Evolutionary conservation across 257 asterid genomes (phyloP), one percentile per base, ranked within the genome.

Genomic region (Fraxinus pennsylvanica): DNA sequence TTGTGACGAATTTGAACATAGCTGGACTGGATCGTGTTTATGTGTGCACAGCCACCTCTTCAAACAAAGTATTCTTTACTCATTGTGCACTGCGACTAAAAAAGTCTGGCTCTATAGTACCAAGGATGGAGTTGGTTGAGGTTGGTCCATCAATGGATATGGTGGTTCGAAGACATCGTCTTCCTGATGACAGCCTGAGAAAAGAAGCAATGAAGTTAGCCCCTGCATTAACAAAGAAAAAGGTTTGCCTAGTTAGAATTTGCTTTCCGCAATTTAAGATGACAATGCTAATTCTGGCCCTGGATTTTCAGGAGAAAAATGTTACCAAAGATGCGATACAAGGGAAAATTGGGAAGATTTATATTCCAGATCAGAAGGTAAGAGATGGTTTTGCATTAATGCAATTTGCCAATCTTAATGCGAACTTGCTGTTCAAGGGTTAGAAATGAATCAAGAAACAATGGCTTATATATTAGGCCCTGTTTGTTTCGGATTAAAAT

Each of bases 71-170:
- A 74, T 89, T 85, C 54, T 91, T 95, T 77, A 82, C 99, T 76
- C 98, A 96, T 71, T 95, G 87, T 84, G 98, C 97, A 0, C 68
- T 93, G 66, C 91, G 91, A 54, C 93, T 93, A 75, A 95, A 95
- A 83, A 95, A 89, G 84, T 95, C 99, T 1, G 99, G 99, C 76
- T 85, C 94, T 69, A 75, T 79, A 13, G 96, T 93, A 29, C 99
- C 99, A 1, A 90, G 87, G 86, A 87, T 95, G 86, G 97, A 95
- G 81, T 84, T 95, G 76, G 93, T 95, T 83, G 99, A 95, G 89
- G 97, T 95, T 69, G 98, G 98, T 41, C 98, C 99, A 19, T 93
- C 97, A 43, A 91, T 93, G 97, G 99, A 93, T 86, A 91, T 95
- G 84, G 89, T 95, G 47, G 84, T 92, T 61, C 84, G 97, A 71